phyloP scores from a whole-genome alignment of 371 early-diverging fungal species.

The Mucor sp. region DNA sequence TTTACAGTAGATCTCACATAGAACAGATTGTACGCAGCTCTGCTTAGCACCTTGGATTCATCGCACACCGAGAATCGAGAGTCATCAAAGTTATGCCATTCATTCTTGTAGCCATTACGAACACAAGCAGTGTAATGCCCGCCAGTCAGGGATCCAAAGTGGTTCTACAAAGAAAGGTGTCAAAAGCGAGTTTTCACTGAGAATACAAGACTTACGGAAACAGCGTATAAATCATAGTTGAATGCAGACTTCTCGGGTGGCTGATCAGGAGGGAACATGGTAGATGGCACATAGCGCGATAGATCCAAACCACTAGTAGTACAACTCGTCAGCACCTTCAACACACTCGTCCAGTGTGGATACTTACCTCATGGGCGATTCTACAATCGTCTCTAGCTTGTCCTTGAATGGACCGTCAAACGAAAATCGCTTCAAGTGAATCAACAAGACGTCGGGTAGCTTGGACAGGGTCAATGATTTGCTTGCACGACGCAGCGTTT shows the following conservation, averaged over 20 bases:
- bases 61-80: constrained; percentile 74
- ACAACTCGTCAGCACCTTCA: not conserved
- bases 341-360: not conserved
- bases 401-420: constrained; percentile 91
- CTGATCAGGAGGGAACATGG: constrained; percentile 33
- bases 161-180: constrained; percentile 63
- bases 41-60: constrained; percentile 59
- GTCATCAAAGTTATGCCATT: constrained; percentile 96
- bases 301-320: constrained; percentile 33
- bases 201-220: constrained; percentile 64
- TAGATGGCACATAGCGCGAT: constrained; percentile 29
- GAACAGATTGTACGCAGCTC: constrained; percentile 38
- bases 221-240: constrained; percentile 85
- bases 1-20: constrained; percentile 36
- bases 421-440: constrained; percentile 95
- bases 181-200: too few relatives aligned
- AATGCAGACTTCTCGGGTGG: constrained; percentile 22
- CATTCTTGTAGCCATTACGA: constrained; percentile 69
- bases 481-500: constrained; percentile 66
- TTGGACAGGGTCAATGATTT: constrained; percentile 80
- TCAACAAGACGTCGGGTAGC: constrained; percentile 85
- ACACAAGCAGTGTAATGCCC: constrained; percentile 97
- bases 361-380: constrained; percentile 73
- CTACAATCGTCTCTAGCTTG: constrained; percentile 87
- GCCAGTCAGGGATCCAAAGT: constrained; percentile 88